A percentile compares a stretch with the other conserved stretches of the same genome.
Conservation (phyloP, 345 rosid species). For the Laguncularia racemosa region DNA sequence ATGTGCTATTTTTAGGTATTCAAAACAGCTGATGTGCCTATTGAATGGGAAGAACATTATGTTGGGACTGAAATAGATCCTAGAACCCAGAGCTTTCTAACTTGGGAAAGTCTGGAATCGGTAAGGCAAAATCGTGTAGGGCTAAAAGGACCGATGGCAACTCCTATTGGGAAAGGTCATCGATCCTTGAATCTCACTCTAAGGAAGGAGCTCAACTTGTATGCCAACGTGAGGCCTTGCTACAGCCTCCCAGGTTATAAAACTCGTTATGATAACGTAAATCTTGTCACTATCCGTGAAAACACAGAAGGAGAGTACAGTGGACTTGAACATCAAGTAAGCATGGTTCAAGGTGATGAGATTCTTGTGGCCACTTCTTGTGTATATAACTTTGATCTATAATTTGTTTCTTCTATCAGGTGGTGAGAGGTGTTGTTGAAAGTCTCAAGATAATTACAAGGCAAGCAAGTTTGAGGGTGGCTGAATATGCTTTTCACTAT, state of each 20-base stretch:
- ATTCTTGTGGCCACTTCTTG: background rate
- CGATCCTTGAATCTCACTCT: slow-evolving; percentile 90
- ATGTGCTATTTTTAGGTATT: slow-evolving; percentile 38
- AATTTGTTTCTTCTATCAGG: slow-evolving; percentile 32
- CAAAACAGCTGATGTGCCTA: slow-evolving; percentile 76
- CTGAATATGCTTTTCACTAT: slow-evolving; percentile 96
- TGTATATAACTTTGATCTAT: background rate
- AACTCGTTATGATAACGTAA: slow-evolving; percentile 83
- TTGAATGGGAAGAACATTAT: slow-evolving; percentile 95
- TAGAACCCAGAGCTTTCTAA: slow-evolving; percentile 91
- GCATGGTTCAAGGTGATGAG: slow-evolving; percentile 8
- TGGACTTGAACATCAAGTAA: slow-evolving; percentile 98
- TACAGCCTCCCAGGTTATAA: slow-evolving; percentile 95
- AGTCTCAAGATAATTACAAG: slow-evolving; percentile 97
- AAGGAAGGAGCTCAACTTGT: slow-evolving; percentile 91
- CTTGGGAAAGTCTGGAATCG: slow-evolving; percentile 98
- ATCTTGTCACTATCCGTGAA: slow-evolving; percentile 93
- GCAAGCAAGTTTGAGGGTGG: slow-evolving; percentile 96
- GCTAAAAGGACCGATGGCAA: slow-evolving; percentile 99
- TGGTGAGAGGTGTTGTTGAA: slow-evolving; percentile 99
- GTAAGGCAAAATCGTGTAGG: slow-evolving; percentile 81
- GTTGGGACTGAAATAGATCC: slow-evolving; percentile 83
- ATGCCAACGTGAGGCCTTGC: slow-evolving; percentile 98
- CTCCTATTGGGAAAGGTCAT: slow-evolving; percentile 99
- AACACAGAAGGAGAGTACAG: slow-evolving; percentile 99